Evolutionary conservation across 2,329 filamentous ascomycete genomes (phyloP).

Genomic region (Boeremia lycopersici): DNA sequence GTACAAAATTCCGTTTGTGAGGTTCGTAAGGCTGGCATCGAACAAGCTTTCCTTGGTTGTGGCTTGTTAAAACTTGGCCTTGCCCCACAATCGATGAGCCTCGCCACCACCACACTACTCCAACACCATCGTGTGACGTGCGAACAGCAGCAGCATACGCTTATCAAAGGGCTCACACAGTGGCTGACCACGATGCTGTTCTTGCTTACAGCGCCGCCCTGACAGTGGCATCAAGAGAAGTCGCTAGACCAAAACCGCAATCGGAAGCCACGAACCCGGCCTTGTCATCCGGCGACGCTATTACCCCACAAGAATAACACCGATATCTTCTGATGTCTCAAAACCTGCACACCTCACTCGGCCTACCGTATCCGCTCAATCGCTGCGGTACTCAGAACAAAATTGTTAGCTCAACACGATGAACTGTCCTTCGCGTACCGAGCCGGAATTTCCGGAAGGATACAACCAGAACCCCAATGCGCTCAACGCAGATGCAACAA

Average conservation of each 20-base stretch:
- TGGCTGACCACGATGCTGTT: neutral
- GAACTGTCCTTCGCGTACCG: conserved; percentile 70
- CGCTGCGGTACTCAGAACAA: neutral
- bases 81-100: conserved; percentile 3
- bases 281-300: conserved; percentile 13
- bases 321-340: neutral
- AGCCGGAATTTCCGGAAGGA: conserved; percentile 57
- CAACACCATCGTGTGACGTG: neutral
- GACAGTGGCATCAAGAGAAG: conserved; percentile 3
- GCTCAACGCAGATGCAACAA: conserved; percentile 65
- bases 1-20: neutral
- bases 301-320: conserved; percentile 6
- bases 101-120: conserved; percentile 7
- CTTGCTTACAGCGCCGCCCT: neutral
- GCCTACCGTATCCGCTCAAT: neutral
- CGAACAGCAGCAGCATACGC: neutral
- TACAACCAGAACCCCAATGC: conserved; percentile 68
- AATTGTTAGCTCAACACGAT: conserved; percentile 46
- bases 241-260: conserved; percentile 4
- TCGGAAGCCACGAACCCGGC: conserved; percentile 6
- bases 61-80: neutral
- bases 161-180: too few relatives aligned
- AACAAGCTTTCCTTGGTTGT: conserved; percentile 12
- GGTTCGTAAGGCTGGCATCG: too few relatives aligned
- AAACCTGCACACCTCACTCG: neutral